Conservation (phyloP, 306 rosid genomes). For the Cyamopsis tetragonoloba region DNA sequence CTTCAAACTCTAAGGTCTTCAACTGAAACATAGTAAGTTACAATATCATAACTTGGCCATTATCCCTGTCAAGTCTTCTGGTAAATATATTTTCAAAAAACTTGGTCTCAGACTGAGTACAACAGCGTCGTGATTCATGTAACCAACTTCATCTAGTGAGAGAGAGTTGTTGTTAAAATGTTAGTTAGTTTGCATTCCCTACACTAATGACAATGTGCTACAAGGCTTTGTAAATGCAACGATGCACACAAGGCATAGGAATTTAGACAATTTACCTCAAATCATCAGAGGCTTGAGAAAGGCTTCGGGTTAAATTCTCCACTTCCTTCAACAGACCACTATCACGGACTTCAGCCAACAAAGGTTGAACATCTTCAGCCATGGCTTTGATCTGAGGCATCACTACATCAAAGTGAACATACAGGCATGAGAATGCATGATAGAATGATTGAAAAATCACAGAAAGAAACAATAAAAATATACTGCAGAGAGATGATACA, state of each 20-base stretch:
- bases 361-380: slow-evolving; percentile 91
- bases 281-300: slow-evolving; percentile 73
- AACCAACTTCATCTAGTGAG: too few species aligned
- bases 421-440: slow-evolving; percentile 50
- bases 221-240: not conserved
- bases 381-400: slow-evolving; percentile 93
- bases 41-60: not conserved
- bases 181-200: not conserved
- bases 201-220: not conserved
- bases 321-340: slow-evolving; percentile 75
- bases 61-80: not conserved
- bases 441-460: not conserved
- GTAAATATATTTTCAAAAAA: not conserved
- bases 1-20: not conserved
- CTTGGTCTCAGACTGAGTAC: too few species aligned
- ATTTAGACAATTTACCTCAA: slow-evolving; percentile 58
- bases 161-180: too few species aligned
- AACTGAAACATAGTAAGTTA: not conserved
- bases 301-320: slow-evolving; percentile 71
- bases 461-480: not conserved
- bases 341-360: slow-evolving; percentile 83
- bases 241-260: not conserved
- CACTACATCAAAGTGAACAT: slow-evolving; percentile 67
- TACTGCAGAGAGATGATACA: not conserved
- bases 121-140: too few species aligned